Conservation (phyloP, 768 basidiomycete genomes). For the Boletus edulis region DNA sequence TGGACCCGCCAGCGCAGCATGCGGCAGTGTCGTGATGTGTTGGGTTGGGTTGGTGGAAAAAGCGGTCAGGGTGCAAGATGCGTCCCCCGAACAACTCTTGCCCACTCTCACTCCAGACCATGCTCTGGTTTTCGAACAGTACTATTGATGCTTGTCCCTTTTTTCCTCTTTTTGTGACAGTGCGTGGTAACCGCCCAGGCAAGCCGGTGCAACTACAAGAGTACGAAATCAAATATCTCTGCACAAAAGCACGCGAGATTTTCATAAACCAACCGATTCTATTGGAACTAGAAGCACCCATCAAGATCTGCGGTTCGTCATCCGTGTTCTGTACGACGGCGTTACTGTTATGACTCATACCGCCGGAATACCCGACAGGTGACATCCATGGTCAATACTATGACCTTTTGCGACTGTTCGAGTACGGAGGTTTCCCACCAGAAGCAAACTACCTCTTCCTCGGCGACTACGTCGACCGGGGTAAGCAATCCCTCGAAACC, state of each 20-base stretch:
- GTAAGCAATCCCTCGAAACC: conserved; percentile 99
- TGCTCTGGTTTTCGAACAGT: conserved; percentile 1
- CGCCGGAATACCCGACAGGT: conserved; percentile 47
- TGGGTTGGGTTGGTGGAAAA: conserved; percentile 9
- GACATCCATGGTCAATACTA: conserved; percentile 99
- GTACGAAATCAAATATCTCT: conserved; percentile 99
- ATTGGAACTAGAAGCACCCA: conserved; percentile 96
- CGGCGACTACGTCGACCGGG: conserved; percentile 98
- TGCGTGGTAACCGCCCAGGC: conserved; percentile 97
- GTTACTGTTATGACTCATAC: conserved; percentile 23
- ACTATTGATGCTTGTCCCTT: conserved; percentile 13
- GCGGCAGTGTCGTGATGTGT: conserved; percentile 16
- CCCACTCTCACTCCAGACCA: neutral
- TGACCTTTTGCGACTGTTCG: conserved; percentile 95
- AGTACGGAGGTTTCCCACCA: conserved; percentile 99
- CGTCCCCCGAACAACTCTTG: neutral
- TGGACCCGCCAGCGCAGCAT: conserved; percentile 4
- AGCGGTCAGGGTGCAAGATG: neutral
- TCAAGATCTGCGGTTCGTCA: conserved; percentile 96
- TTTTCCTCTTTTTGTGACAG: conserved; percentile 42
- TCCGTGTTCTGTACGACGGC: neutral
- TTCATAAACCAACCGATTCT: conserved; percentile 99
- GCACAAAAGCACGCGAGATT: conserved; percentile 98
- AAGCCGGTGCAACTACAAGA: conserved; percentile 98
- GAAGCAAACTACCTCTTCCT: conserved; percentile 99